Evolutionary conservation across 306 rosid species (phyloP).

Genomic region (Oemleria cerasiformis): DNA sequence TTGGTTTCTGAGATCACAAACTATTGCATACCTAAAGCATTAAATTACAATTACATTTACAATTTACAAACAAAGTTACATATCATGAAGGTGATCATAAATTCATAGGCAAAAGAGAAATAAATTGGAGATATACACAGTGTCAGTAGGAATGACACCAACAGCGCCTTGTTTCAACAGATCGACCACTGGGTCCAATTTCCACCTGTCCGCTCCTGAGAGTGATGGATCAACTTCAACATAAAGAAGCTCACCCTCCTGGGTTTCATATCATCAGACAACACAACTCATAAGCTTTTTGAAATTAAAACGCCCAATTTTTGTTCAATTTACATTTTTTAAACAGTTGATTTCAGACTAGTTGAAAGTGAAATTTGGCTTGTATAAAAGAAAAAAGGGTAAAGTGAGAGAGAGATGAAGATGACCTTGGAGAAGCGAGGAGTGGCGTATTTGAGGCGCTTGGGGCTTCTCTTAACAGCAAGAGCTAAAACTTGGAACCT

Average conservation of each 20-base stretch:
- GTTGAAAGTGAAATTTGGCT: too few relatives aligned
- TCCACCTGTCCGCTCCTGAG: conserved; percentile 67
- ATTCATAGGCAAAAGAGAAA: too few relatives aligned
- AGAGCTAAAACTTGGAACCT: conserved; percentile 39
- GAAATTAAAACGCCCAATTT: not conserved
- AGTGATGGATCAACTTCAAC: conserved; percentile 62
- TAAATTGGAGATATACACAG: conserved; percentile 42
- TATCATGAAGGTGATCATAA: too few relatives aligned
- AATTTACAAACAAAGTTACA: too few relatives aligned
- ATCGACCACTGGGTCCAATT: conserved; percentile 62
- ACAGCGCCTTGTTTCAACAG: conserved; percentile 84
- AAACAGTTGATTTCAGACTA: too few relatives aligned
- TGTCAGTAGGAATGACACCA: conserved; percentile 92
- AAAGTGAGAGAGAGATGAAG: not conserved
- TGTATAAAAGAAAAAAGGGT: too few relatives aligned
- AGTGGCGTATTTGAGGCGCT: conserved; percentile 81
- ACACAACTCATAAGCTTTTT: not conserved
- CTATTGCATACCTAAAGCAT: conserved; percentile 69
- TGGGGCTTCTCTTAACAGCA: conserved; percentile 79
- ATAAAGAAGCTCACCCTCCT: conserved; percentile 77
- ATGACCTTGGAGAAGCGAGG: conserved; percentile 82
- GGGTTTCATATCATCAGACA: not conserved
- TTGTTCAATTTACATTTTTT: not conserved
- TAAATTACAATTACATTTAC: not conserved
- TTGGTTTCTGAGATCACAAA: conserved; percentile 73